Evolutionary conservation across 495 filamentous ascomycete species (phyloP), one percentile per base, ranked within the genome.

Genomic region (Xylaria palmicola): DNA sequence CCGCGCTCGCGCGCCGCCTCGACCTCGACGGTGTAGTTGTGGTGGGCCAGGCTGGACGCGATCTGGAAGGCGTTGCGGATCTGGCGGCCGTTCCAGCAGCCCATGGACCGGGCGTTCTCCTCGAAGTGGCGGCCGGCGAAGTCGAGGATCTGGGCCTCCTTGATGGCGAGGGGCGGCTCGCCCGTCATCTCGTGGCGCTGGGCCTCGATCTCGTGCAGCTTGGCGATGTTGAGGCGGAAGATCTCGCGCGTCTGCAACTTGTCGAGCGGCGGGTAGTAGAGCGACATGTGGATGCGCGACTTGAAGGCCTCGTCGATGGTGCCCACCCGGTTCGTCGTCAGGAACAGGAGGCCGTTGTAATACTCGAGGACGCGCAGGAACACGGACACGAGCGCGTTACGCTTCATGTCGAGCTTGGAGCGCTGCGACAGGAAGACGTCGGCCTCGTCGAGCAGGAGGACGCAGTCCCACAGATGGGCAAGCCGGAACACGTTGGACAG

Each of bases 141-240:
- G 3, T 78, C 68, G 51, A 79, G 76, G 5, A 79, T 85, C 56
- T 84, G 79, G 50, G 59, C 22, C 6, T 72, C 66, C 17, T 62
- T 56, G 58, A 76, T 68, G 17, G 51, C 48, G 6, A 76, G 67
- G 12, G 39, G 15, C 7, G 62, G 68, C 51, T 67, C 63, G 54
- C 64, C 63, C 15, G 63, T 71, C 65, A 70, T 65, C 49, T 53
- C 49, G 55, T 56, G 47, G 6, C 63, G 62, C 57, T 60, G 57
- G 45, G 45, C 37, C 57, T 60, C 57, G 57, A 60, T 60, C 17
- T 80, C 80, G 70, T 73, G 59, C 41, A 76, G 68, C 65, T 66
- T 65, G 54, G 86, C 82, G 36, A 85, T 73, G 67, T 95, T 93
- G 75, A 90, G 84, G 73, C 85, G 87, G 89, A 92, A 96, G 36